These are phyloP conservation scores for Metschnikowia arizonensis DNA, from an alignment of 805 yeast species.

Conservation along the genomic window DNA sequence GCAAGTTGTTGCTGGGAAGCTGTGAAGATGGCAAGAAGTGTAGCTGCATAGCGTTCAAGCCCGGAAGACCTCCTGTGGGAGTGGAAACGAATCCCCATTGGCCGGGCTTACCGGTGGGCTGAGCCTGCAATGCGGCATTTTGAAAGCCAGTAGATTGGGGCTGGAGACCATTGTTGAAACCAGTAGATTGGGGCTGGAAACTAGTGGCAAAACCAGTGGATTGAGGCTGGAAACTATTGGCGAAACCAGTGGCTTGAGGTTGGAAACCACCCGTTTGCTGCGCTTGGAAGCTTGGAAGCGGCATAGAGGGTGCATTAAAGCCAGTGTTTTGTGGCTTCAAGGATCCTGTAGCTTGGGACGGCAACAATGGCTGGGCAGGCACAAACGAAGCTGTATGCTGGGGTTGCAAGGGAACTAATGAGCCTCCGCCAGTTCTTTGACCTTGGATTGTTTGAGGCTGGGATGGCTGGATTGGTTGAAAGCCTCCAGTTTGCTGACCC, in stretches of 20 bases:
- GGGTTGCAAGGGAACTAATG: slow-evolving; percentile 48
- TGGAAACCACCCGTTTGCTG: slow-evolving; percentile 21
- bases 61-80: slow-evolving; percentile 70
- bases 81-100: slow-evolving; percentile 74
- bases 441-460: slow-evolving; percentile 17
- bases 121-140: slow-evolving; percentile 37
- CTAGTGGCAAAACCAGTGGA: no score
- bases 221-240: slow-evolving; percentile 9
- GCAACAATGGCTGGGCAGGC: slow-evolving; percentile 12
- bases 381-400: slow-evolving; percentile 69
- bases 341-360: slow-evolving; percentile 38
- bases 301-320: slow-evolving; percentile 10
- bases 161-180: slow-evolving; percentile 31
- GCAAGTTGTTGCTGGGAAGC: slow-evolving; percentile 35
- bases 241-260: slow-evolving; percentile 2
- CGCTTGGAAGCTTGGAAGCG: slow-evolving; percentile 16
- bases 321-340: slow-evolving; percentile 23
- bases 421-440: slow-evolving; percentile 43
- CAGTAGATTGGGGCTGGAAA: slow-evolving; percentile 52
- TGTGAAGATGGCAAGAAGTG: slow-evolving; percentile 59
- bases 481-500: slow-evolving; percentile 10
- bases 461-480: slow-evolving; percentile 19
- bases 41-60: slow-evolving; percentile 59
- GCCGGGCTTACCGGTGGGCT: slow-evolving; percentile 67
- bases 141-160: slow-evolving; percentile 8